A percentile compares a stretch with the other conserved stretches of the same genome.
Conservation (phyloP, 2,329 filamentous ascomycete genomes). For the Epichloe elymi region DNA sequence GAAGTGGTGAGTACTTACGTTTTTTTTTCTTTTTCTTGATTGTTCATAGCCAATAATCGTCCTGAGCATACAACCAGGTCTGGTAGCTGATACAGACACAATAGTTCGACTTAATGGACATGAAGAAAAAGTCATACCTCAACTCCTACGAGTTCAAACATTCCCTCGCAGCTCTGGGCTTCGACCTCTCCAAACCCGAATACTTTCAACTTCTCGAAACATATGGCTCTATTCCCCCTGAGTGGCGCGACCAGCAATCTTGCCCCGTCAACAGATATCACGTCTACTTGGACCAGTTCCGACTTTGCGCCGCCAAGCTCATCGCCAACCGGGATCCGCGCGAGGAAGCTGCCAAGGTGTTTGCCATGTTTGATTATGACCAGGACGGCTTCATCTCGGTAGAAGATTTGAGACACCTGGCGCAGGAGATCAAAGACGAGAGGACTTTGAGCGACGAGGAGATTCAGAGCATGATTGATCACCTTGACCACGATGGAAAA, state of each 20-base stretch:
- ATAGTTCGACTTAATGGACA: constrained; percentile 88
- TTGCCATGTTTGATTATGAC: constrained; percentile 85
- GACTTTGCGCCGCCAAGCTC: constrained; percentile 63
- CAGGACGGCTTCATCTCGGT: constrained; percentile 84
- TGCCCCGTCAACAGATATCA: constrained; percentile 31
- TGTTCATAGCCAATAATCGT: no score
- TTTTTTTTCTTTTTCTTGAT: background rate
- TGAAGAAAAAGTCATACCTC: constrained; percentile 90
- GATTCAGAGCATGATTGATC: constrained; percentile 89
- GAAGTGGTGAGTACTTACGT: constrained; percentile 59
- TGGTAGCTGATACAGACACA: background rate
- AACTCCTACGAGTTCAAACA: constrained; percentile 98
- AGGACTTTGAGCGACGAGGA: constrained; percentile 80
- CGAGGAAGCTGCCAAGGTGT: constrained; percentile 84
- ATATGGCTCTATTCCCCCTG: constrained; percentile 61
- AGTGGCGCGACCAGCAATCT: constrained; percentile 34
- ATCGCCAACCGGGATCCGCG: constrained; percentile 74
- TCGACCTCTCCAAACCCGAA: constrained; percentile 77
- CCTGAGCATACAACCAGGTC: background rate
- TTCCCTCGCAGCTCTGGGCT: constrained; percentile 87
- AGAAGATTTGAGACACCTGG: constrained; percentile 75
- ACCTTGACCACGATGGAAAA: constrained; percentile 91
- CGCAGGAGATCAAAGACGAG: constrained; percentile 75
- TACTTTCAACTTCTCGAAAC: constrained; percentile 68
- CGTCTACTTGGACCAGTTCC: constrained; percentile 42